Base-by-base conservation (phyloP, 768 basidiomycete species). In the Mycena alexandri region DNA sequence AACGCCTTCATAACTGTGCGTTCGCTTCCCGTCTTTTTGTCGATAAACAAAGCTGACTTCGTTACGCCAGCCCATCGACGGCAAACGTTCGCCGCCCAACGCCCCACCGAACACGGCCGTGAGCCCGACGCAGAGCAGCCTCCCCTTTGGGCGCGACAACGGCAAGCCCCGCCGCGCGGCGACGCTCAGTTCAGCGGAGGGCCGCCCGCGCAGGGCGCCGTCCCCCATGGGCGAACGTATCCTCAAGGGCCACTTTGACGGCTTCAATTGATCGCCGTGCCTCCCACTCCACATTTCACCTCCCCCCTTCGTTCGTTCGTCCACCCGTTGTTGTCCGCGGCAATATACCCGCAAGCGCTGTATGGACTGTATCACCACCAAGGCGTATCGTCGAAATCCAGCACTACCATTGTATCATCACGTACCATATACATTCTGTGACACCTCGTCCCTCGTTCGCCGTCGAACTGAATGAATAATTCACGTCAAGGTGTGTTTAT, bases 151-250 rank as follows among this genome's bases (percentile, higher is more conserved):
- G 17, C 79, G 78, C 43, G 74, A 65, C 70, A 80, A 76, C 58
- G 79, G 76, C 57, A 79, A 77, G 71, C 82, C 82, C 16, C 85
- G 83, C 63, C 89, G 91, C 21, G 85, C 90, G n/a, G 87, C 90
- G 5, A 91, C 90, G 21, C 75, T 90, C 60, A 85, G 84, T 47
- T 75, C 77, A 53, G 80, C 83, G 16, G 68, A 68, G 22, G 66
- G 77, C n/a, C 85, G 84, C 55, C 84, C 84, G 12, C 89, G 86
- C 61, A 83, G 89, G 67, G 92, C 91, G 3, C 93, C 93, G 21
- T 93, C 92, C 43, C 93, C 93, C 8, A 95, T 94, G 94, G 94
- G 93, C 69, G 94, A 95, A 79, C 85, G 94, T 65, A 94, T 95
- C 67, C 85, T 95, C 72, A 95, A 93, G 82, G 94, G 94, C 11